Evolutionary conservation across 345 rosid species (phyloP), one percentile per base, ranked within the genome.

Genomic region (Aquilaria yunnanensis): DNA sequence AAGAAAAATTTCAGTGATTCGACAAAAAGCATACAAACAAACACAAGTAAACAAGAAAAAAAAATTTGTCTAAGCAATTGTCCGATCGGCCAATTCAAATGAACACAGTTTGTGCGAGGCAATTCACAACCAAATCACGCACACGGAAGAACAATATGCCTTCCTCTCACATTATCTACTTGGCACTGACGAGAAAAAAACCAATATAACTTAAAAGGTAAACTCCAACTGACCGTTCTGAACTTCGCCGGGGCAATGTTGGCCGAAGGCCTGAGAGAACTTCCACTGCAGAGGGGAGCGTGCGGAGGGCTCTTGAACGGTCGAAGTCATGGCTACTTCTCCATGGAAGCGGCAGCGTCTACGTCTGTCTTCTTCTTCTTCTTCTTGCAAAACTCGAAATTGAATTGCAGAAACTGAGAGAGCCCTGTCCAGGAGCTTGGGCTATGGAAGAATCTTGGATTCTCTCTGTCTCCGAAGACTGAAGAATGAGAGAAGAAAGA

Each of bases 211-310:
- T 13, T 12, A 54, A 59, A 12, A 33, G 51, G 10, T 14, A 45
- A 29, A 14, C 3, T 4, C 45, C 9, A 8, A 53, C 66, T 50
- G 46, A 83, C 89, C 83, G 50, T 80, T 81, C 72, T 71, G 85
- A 59, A 80, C 89, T 70, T 86, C 87, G 29, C 71, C 72, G 65
- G 85, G 70, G 55, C 55, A 33, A 47, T 70, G 51, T 43, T 86
- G 80, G 48, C 87, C 89, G 70, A 86, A 81, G 48, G 78, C 85
- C 69, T 83, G 80, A 47, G 80, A 86, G 79, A 81, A 74, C 52
- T 75, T 81, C 92, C 92, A 86, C 29, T 78, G 72, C 0, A 75
- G 67, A 51, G 69, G 73, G 23, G 54, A 30, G 32, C 47, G 55
- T 54, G 68, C 5, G 48, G 57, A 54, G 11, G 80, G 61, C 12